Evolutionary conservation across 1,139 yeast genomes (phyloP), one percentile per base, ranked within the genome.

Genomic region (Suhomyces coccinellae): DNA sequence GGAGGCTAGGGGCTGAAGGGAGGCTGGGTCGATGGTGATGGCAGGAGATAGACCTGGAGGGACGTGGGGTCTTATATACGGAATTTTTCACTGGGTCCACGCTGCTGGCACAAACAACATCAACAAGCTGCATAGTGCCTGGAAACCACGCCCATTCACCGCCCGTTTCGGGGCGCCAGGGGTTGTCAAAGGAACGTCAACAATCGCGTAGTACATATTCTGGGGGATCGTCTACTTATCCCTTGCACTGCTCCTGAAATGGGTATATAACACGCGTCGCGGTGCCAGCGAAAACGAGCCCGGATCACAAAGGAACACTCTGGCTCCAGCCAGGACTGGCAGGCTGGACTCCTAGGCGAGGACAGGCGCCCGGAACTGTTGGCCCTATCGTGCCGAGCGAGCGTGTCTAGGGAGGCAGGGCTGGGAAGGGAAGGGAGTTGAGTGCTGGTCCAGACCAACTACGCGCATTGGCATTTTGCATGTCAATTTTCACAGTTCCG

Each of bases 91-190:
- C 29, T 20, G 12, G 33, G n/a, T 11, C 22, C 36, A 33, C 38
- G 42, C 38, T 33, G 42, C 38, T 27, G 24, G 32, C 9, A 35
- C 38, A 40, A 29, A 20, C 37, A 36, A 17, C 33, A 41, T 36
- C 40, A 28, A 15, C 40, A 36, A 22, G 43, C 40, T 36, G 44
- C 44, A 41, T 16, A 41, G 44, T 41, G 40, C 44, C 44, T 41
- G 44, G 40, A 22, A 41, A 20, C 20, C 36, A 27, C 36, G 33
- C 33, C 30, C 20, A 26, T 17, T 16, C 10, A 14, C 33, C 42
- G 28, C 33, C 41, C 28, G 35, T 31, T 27, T 17, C 27, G 24
- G 31, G 33, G 13, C 38, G 44, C 40, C 37, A 41, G 44, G 40
- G 40, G 40, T 41, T 37, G 44, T 36, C 44, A 36, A 40, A 26